Conservation (phyloP, 2,329 filamentous ascomycete species). For the Cercospora sojina region DNA sequence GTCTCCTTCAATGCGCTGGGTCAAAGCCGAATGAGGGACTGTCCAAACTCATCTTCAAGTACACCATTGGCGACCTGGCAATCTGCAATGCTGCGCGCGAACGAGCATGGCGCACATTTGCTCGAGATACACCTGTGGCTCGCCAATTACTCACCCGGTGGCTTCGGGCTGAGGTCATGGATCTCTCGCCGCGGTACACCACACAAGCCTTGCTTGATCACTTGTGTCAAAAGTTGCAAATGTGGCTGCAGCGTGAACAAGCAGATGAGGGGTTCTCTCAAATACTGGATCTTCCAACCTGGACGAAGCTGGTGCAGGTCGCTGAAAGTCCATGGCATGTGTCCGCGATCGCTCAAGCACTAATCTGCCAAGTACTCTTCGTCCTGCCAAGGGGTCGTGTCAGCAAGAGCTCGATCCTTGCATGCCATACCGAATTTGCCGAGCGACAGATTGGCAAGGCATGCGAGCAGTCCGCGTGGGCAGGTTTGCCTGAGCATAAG, state of each 20-base stretch:
- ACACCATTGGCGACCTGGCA: constrained; percentile 24
- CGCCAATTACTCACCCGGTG: constrained; percentile 16
- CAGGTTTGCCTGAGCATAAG: neutral
- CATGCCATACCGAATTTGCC: constrained; percentile 26
- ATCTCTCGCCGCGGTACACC: constrained; percentile 14
- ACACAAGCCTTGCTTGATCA: constrained; percentile 20
- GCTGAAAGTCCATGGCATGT: constrained; percentile 21
- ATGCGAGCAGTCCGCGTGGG: neutral
- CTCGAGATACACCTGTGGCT: constrained; percentile 1
- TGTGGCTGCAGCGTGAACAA: constrained; percentile 2
- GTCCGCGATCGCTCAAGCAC: constrained; percentile 9
- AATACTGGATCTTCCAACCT: constrained; percentile 22
- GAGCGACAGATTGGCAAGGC: constrained; percentile 24
- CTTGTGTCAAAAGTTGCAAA: constrained; percentile 17
- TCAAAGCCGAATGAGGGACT: constrained; percentile 10
- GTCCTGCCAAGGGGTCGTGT: constrained; percentile 5
- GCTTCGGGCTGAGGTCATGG: constrained; percentile 14
- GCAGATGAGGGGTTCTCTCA: constrained; percentile 5
- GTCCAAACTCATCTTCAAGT: constrained; percentile 19
- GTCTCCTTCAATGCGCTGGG: constrained; percentile 29
- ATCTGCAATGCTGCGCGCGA: constrained; percentile 26
- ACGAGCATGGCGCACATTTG: constrained; percentile 18
- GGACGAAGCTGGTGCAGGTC: constrained; percentile 26
- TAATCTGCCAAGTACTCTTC: constrained; percentile 25
- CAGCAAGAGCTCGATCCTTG: constrained; percentile 9